These are phyloP conservation scores for Podospora pseudopauciseta DNA, from an alignment of 495 filamentous ascomycete species.

Conservation along the genomic window DNA sequence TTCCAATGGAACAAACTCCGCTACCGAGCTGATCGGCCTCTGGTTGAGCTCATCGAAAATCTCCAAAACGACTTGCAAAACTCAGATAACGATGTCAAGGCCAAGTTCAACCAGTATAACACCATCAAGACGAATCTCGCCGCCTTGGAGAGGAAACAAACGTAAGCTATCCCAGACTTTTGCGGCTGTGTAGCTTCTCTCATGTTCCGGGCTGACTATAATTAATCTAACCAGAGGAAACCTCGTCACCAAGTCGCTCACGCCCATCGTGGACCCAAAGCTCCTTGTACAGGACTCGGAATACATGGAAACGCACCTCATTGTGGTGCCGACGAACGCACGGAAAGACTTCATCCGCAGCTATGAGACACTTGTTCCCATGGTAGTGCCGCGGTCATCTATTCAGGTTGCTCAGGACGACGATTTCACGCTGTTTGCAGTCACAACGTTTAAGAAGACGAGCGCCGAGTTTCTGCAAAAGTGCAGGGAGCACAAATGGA, in stretches of 20 bases:
- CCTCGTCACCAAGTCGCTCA: constrained; percentile 87
- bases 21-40: constrained; percentile 85
- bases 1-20: constrained; percentile 97
- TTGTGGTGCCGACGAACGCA: constrained; percentile 74
- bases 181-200: neutral
- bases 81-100: constrained; percentile 91
- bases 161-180: constrained; percentile 30
- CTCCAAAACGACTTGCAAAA: constrained; percentile 84
- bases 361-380: constrained; percentile 80
- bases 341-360: constrained; percentile 81
- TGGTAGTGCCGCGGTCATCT: constrained; percentile 86
- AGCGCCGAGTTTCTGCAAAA: constrained; percentile 82
- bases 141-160: constrained; percentile 79
- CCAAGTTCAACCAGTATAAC: constrained; percentile 91
- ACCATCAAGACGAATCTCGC: constrained; percentile 76
- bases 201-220: neutral
- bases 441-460: constrained; percentile 90
- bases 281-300: constrained; percentile 84
- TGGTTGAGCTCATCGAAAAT: constrained; percentile 78
- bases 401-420: constrained; percentile 72
- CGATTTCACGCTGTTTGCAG: constrained; percentile 83
- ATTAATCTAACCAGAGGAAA: constrained; percentile 62
- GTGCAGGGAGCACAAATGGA: constrained; percentile 87
- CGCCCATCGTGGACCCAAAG: constrained; percentile 75
- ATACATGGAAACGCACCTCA: constrained; percentile 91